Conservation (phyloP, 2,329 filamentous ascomycete genomes). For the Aspergillus tanneri region DNA sequence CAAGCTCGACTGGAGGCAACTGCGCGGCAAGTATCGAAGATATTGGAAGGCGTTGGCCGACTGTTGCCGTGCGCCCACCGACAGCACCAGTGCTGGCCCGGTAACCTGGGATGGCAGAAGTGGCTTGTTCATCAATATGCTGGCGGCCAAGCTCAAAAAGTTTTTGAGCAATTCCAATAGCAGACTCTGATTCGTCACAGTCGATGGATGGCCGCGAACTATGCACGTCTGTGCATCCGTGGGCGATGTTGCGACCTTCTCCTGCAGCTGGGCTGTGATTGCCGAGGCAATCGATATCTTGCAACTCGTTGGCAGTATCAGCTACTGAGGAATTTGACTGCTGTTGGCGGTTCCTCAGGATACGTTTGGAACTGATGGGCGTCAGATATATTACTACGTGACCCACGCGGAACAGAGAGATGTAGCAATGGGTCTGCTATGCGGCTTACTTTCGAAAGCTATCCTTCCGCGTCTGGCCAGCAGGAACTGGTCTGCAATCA, state of each 20-base stretch:
- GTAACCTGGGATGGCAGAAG: slow-evolving; percentile 38
- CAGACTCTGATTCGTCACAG: slow-evolving; percentile 35
- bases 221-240: not conserved
- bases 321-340: too few species aligned
- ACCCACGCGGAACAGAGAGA: too few species aligned
- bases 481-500: not conserved
- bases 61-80: slow-evolving; percentile 2
- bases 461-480: not conserved
- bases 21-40: slow-evolving; percentile 27
- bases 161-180: slow-evolving; percentile 36
- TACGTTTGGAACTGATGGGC: too few species aligned
- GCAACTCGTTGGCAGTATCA: too few species aligned
- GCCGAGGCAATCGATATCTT: too few species aligned
- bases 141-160: slow-evolving; percentile 31
- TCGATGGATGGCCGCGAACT: slow-evolving; percentile 13
- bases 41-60: slow-evolving; percentile 25
- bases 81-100: slow-evolving; percentile 13
- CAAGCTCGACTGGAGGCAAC: slow-evolving; percentile 30
- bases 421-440: too few species aligned
- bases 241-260: too few species aligned
- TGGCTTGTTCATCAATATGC: slow-evolving; percentile 30
- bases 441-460: not conserved
- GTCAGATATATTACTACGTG: too few species aligned
- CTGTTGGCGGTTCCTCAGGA: too few species aligned
- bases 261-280: too few species aligned